Percentiles rank a stretch among this genome's conserved stretches.
Evolutionary conservation across 768 basidiomycete species (phyloP).

Genomic region (Suillus subaureus): DNA sequence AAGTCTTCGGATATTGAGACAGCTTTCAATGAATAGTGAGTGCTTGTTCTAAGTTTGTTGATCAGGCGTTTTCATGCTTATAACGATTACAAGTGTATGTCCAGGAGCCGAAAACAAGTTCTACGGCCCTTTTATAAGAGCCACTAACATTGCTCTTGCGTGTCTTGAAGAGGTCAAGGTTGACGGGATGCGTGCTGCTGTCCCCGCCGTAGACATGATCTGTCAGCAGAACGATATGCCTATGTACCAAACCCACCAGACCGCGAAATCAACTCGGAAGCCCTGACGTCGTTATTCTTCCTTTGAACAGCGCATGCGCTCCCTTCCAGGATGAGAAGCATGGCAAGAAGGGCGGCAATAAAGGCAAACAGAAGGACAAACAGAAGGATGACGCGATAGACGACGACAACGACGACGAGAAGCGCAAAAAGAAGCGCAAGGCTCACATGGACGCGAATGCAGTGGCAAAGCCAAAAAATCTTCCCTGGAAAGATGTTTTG

Average conservation of each 20-base stretch:
- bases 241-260: neutral
- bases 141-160: neutral
- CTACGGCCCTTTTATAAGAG: neutral
- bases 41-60: too few relatives aligned
- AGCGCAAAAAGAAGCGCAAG: too few relatives aligned
- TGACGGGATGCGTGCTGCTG: neutral
- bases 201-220: neutral
- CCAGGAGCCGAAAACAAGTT: neutral
- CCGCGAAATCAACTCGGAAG: neutral
- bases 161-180: constrained; percentile 1
- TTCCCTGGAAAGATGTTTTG: neutral
- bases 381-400: too few relatives aligned
- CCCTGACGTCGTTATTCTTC: constrained; percentile 4
- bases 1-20: too few relatives aligned
- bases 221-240: neutral
- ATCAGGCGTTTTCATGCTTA: neutral
- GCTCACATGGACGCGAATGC: neutral
- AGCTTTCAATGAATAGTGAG: too few relatives aligned
- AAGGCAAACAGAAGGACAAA: too few relatives aligned
- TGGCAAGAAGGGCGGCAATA: neutral
- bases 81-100: neutral
- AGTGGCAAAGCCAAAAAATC: neutral
- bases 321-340: neutral
- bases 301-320: neutral
- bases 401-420: too few relatives aligned